Percentiles rank a stretch among this genome's conserved stretches.
These are phyloP conservation scores for Hypoxylon sp. DNA, from an alignment of 2,329 filamentous ascomycete species.

Conservation along the genomic window DNA sequence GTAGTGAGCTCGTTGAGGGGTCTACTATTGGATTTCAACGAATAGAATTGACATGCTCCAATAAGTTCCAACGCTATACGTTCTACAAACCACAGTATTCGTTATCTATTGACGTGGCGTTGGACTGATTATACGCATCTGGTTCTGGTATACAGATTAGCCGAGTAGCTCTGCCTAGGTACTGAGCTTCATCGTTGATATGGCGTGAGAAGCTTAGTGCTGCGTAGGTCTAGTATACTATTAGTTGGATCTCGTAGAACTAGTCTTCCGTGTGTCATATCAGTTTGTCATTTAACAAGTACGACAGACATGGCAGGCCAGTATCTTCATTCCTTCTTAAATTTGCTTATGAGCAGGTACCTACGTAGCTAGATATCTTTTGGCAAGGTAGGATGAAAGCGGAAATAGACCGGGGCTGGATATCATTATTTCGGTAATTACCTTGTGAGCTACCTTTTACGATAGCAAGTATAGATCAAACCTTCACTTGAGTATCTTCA, in stretches of 20 bases:
- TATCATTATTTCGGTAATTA: background rate
- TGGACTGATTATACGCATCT: background rate
- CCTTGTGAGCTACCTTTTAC: no score
- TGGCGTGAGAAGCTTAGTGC: background rate
- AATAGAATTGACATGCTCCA: constrained; percentile 20
- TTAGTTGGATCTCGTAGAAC: background rate
- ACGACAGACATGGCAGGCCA: no score
- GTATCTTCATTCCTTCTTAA: no score
- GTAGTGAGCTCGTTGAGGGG: constrained; percentile 20
- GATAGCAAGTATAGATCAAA: no score
- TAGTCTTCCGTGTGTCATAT: constrained; percentile 9
- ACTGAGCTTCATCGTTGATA: background rate
- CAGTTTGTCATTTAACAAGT: constrained; percentile 2
- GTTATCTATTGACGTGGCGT: background rate
- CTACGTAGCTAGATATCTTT: background rate
- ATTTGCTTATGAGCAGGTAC: background rate
- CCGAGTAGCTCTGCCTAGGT: background rate
- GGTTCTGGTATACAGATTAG: background rate
- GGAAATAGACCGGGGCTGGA: background rate
- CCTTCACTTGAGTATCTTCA: no score
- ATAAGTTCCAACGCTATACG: constrained; percentile 1
- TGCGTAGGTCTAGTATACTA: background rate
- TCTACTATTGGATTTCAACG: constrained; percentile 9
- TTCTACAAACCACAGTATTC: background rate
- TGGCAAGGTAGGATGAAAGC: background rate